Percentiles rank a stretch among this genome's conserved stretches.
Conservation (phyloP, 176 grass and related monocot species). For the Thalia dealbata region DNA sequence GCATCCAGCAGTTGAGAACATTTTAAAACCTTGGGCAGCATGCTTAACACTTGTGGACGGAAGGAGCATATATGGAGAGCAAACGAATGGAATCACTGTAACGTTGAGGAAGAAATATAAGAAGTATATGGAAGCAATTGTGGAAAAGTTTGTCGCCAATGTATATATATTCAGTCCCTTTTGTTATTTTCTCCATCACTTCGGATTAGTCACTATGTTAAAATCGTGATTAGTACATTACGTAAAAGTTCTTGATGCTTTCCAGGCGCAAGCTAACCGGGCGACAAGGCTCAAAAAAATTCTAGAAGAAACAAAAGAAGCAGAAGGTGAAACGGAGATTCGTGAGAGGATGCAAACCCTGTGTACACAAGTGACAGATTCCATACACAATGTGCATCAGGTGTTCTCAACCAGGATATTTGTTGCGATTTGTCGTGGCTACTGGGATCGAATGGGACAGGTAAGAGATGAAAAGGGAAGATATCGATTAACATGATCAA, state of each 20-base stretch:
- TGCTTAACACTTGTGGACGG: conserved; percentile 58
- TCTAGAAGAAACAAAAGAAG: conserved; percentile 81
- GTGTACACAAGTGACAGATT: conserved; percentile 55
- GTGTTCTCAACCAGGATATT: conserved; percentile 86
- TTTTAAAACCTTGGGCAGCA: conserved; percentile 65
- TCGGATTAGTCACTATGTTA: not conserved
- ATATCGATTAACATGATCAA: not conserved
- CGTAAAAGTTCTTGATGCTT: conserved; percentile 14
- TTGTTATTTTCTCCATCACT: not conserved
- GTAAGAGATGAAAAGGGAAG: conserved; percentile 14
- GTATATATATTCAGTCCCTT: conserved; percentile 31
- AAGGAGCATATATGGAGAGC: conserved; percentile 60
- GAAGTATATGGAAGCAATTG: conserved; percentile 74
- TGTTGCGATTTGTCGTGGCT: conserved; percentile 75
- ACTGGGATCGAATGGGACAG: conserved; percentile 87
- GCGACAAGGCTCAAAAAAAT: conserved; percentile 64
- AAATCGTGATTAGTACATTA: not conserved
- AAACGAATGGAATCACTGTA: conserved; percentile 85
- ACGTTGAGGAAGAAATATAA: conserved; percentile 85
- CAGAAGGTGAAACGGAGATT: conserved; percentile 67
- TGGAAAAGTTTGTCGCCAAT: conserved; percentile 72
- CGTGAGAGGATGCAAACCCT: conserved; percentile 73
- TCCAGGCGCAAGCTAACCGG: conserved; percentile 61
- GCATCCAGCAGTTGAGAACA: conserved; percentile 66
- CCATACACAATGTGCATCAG: conserved; percentile 63